Percentiles rank a stretch among this genome's conserved stretches.
These are phyloP conservation scores for Trichomonas tenax DNA, from an alignment of 208 protist species.

Conservation along the genomic window DNA sequence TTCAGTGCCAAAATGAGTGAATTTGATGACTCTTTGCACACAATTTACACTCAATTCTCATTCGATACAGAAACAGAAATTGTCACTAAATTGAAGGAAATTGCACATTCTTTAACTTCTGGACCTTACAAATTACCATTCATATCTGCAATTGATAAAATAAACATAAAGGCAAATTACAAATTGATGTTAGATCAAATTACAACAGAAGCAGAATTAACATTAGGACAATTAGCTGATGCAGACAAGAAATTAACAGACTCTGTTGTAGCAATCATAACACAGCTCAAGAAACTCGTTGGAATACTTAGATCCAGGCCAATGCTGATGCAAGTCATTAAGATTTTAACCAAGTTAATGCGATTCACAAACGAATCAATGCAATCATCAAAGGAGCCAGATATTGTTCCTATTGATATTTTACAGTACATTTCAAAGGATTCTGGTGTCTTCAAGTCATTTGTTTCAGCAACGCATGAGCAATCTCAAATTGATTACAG, in stretches of 20 bases:
- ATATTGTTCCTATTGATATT: background rate
- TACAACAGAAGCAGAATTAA: too few relatives aligned
- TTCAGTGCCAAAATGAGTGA: background rate
- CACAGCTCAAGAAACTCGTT: background rate
- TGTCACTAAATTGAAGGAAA: too few relatives aligned
- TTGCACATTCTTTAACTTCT: too few relatives aligned
- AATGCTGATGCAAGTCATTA: background rate
- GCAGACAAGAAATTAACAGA: too few relatives aligned
- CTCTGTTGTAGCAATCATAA: background rate
- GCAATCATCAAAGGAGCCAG: background rate
- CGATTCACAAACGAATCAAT: background rate
- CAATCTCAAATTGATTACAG: background rate
- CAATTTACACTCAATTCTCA: too few relatives aligned
- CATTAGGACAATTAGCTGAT: too few relatives aligned
- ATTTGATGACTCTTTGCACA: too few relatives aligned
- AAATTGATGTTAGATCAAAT: too few relatives aligned
- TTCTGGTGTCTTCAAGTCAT: background rate
- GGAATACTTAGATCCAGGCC: background rate
- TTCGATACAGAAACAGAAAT: too few relatives aligned
- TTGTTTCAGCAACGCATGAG: background rate
- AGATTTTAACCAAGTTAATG: background rate
- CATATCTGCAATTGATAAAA: too few relatives aligned
- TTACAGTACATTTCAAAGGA: background rate
- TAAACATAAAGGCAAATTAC: too few relatives aligned
- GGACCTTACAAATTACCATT: too few relatives aligned